Base-by-base conservation (phyloP, 352 stramenopile species). In the Pythium guiyangense region DNA sequence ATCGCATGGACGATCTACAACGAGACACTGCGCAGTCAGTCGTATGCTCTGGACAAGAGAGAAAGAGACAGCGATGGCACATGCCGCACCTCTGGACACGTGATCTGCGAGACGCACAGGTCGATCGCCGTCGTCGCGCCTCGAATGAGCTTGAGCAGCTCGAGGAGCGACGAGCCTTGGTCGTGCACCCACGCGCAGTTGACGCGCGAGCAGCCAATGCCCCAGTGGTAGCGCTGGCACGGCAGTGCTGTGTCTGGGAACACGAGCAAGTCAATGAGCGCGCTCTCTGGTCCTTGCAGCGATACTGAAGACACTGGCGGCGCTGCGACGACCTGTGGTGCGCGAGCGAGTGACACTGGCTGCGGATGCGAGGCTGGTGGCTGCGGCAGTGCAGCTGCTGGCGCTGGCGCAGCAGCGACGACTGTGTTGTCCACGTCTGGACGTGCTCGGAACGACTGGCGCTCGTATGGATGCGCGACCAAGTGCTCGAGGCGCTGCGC, bases 191-290 rank as follows among this genome's bases (percentile, higher is more conserved):
- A 44, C 26, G 18, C 0, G 18, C 40, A 50, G 10, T 57, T 18
- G 15, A 18, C 10, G 39, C 40, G 26, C 9, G 52, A 0, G 27
- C 52, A 57, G 26, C 40, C 40, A 20, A 4, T 31, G 8, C 40
- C 39, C 17, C 26, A 57, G 52, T 43, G 40, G 17, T 34, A 57
- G 26, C 37, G 39, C 40, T 42, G 49, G 26, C 52, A 57, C 40
- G 27, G 27, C 6, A 34, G 40, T n/a, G 40, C 52, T 0, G n/a
- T 27, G 29, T 57, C 52, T 11, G 27, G 40, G 52, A 57, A 57
- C 17, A 27, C 3, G 52, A 57, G 40, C 26, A 39, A 20, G 9
- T 47, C 42, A 6, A 47, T 15, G 20, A 47, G 27, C 6, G 4
- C 42, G 14, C 20, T 20, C 9, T 45, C 39, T 6, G 15, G 18